Conservation (phyloP, 2,329 filamentous ascomycete genomes). For the Neoscytalidium dimidiatum region DNA sequence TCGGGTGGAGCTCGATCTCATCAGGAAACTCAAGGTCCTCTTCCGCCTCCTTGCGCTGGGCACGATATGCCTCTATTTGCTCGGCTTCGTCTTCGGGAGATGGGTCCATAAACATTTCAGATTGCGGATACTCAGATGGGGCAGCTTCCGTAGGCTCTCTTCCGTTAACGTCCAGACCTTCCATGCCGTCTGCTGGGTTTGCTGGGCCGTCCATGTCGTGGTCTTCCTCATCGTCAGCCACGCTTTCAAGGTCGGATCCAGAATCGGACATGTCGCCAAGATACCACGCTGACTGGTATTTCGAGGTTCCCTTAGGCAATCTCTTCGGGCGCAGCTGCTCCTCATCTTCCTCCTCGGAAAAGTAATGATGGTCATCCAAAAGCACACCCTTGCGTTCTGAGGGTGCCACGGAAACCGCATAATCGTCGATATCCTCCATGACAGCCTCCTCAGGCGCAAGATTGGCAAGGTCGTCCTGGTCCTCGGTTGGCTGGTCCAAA, state of each 20-base stretch:
- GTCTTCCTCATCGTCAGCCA: slow-evolving; percentile 56
- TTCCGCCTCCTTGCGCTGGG: slow-evolving; percentile 76
- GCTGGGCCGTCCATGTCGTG: slow-evolving; percentile 54
- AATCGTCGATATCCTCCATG: slow-evolving; percentile 69
- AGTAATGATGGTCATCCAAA: slow-evolving; percentile 96
- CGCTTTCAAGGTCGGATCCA: slow-evolving; percentile 73
- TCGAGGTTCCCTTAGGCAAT: slow-evolving; percentile 86
- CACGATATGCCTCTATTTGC: slow-evolving; percentile 79
- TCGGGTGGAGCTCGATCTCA: slow-evolving; percentile 90
- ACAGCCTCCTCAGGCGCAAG: slow-evolving; percentile 83
- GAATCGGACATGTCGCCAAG: slow-evolving; percentile 79
- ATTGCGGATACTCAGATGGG: slow-evolving; percentile 88
- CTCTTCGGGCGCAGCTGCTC: slow-evolving; percentile 66
- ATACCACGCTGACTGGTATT: slow-evolving; percentile 94
- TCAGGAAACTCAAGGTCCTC: slow-evolving; percentile 97
- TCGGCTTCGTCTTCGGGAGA: slow-evolving; percentile 81
- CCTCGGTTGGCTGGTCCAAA: slow-evolving; percentile 72
- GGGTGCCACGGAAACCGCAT: slow-evolving; percentile 47
- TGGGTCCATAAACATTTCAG: slow-evolving; percentile 83
- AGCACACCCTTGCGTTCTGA: slow-evolving; percentile 76
- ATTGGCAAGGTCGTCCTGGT: slow-evolving; percentile 79
- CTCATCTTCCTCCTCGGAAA: slow-evolving; percentile 74
- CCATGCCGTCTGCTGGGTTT: slow-evolving; percentile 80
- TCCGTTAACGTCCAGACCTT: slow-evolving; percentile 58
- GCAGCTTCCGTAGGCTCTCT: slow-evolving; percentile 71